These are phyloP conservation scores for Sporobolomyces pararoseus DNA, from an alignment of 768 basidiomycete species.

Conservation along the genomic window DNA sequence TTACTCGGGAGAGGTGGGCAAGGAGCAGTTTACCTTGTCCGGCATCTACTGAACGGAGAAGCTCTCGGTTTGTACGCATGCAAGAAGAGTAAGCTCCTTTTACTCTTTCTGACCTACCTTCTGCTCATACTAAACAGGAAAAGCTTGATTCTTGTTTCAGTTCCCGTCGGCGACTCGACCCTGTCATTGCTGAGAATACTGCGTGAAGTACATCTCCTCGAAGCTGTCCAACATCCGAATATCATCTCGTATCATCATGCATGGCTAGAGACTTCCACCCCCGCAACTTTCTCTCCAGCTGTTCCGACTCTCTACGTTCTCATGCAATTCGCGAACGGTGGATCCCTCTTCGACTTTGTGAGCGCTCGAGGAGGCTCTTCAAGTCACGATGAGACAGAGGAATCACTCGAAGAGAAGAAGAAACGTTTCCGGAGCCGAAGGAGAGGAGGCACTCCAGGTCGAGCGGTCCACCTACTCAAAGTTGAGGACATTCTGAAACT, in stretches of 20 bases:
- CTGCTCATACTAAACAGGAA: background rate
- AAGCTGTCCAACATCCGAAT: slow-evolving; percentile 51
- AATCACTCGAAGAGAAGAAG: background rate
- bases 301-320: slow-evolving; percentile 48
- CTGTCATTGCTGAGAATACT: slow-evolving; percentile 48
- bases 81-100: slow-evolving; percentile 35
- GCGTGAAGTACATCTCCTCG: slow-evolving; percentile 50
- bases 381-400: background rate
- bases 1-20: slow-evolving; percentile 31
- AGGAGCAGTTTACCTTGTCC: slow-evolving; percentile 32
- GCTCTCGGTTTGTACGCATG: slow-evolving; percentile 37
- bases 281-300: background rate
- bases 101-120: background rate
- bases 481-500: slow-evolving; percentile 48
- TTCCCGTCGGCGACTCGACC: slow-evolving; percentile 50
- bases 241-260: slow-evolving; percentile 52
- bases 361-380: slow-evolving; percentile 30
- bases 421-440: background rate
- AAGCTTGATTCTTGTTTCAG: too few relatives aligned
- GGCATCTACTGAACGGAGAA: slow-evolving; percentile 40
- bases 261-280: slow-evolving; percentile 49
- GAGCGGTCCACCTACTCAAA: slow-evolving; percentile 48
- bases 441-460: background rate
- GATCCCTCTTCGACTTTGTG: slow-evolving; percentile 46
- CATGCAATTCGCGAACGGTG: slow-evolving; percentile 52